Base-by-base conservation (phyloP, 2,329 filamentous ascomycete genomes). In the Beauveria medogensis region DNA sequence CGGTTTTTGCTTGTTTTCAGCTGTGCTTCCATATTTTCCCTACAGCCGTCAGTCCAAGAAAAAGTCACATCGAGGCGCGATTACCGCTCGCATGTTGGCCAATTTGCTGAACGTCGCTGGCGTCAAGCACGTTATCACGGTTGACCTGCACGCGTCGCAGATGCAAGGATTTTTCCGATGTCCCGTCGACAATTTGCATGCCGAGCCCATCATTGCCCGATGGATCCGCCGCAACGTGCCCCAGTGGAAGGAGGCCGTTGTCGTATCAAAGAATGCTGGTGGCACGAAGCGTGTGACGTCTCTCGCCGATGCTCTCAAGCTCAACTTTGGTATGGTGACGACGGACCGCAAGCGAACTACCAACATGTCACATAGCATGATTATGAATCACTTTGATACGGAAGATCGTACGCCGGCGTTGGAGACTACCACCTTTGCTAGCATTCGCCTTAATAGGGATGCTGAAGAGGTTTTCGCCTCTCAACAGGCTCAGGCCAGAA, bases 111-210 rank as follows among this genome's bases (percentile, higher is more conserved):
- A 90, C 63, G 90, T 99, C 61, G 94, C 94, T 56, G 94, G 94
- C 59, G 92, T 99, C 66, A 92, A 96, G 76, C 94, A 99, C 79
- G 90, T 99, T 73, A 92, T 99, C 69, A 99, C 94, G 18, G 89
- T 99, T 71, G 94, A 99, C 72, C 83, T 99, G 34, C 94, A 99
- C 77, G 90, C 90, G 58, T 92, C 90, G n/a, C 94, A 97, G 78
- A 97, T 97, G 91, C 94, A 99, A 77, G 94, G 94, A 62, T 99
- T 99, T 78, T 99, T 99, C 82, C 90, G 90, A 71, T 96, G 93
- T 68, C 94, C 94, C 0, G 93, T 99, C 63, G 94, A 99, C 75
- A 97, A 99, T 71, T 86, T 99, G 58, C 91, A 96, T 68, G 94
- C 94, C 56, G 94, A 99, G 74, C 93, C 94, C 18, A 83, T 97